phyloP scores from a whole-genome alignment of 2,329 filamentous ascomycete genomes.

The Cadophora gregata region DNA sequence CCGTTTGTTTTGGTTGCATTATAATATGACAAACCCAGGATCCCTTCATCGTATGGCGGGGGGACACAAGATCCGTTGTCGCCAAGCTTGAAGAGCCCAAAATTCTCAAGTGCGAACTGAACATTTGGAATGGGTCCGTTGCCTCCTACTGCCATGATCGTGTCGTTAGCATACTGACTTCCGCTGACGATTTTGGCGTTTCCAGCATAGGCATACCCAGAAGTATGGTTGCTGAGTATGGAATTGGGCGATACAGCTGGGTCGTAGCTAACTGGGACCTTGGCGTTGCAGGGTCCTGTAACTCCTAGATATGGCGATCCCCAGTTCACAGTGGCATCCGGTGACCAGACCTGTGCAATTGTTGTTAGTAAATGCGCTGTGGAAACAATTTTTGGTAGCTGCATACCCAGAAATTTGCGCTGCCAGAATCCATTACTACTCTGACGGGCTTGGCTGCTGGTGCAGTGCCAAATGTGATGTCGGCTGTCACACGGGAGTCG shows the following conservation, averaged over 20 bases:
- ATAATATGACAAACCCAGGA: conserved; percentile 43
- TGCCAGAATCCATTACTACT: conserved; percentile 34
- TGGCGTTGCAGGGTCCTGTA: conserved; percentile 29
- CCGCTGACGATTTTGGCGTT: conserved; percentile 31
- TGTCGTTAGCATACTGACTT: conserved; percentile 34
- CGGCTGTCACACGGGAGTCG: conserved; percentile 29
- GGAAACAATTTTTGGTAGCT: neutral
- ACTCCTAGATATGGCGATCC: conserved; percentile 32
- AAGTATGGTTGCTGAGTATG: conserved; percentile 17
- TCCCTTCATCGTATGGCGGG: conserved; percentile 42
- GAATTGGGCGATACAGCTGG: conserved; percentile 25
- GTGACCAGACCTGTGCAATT: conserved; percentile 27
- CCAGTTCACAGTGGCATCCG: conserved; percentile 28
- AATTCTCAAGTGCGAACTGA: conserved; percentile 41
- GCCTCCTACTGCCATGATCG: conserved; percentile 33
- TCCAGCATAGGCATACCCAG: conserved; percentile 29
- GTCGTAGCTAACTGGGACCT: conserved; percentile 28
- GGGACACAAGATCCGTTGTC: conserved; percentile 33
- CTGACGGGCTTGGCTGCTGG: conserved; percentile 21
- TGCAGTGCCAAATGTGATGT: conserved; percentile 30
- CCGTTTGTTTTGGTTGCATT: conserved; percentile 34
- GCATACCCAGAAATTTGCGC: conserved; percentile 32
- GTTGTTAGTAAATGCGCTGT: neutral
- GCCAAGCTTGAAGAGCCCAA: conserved; percentile 33
- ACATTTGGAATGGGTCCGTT: conserved; percentile 35